Evolutionary conservation across 805 yeast genomes (phyloP), one percentile per base, ranked within the genome.

Genomic region (Tetrapisispora pingtungensis): DNA sequence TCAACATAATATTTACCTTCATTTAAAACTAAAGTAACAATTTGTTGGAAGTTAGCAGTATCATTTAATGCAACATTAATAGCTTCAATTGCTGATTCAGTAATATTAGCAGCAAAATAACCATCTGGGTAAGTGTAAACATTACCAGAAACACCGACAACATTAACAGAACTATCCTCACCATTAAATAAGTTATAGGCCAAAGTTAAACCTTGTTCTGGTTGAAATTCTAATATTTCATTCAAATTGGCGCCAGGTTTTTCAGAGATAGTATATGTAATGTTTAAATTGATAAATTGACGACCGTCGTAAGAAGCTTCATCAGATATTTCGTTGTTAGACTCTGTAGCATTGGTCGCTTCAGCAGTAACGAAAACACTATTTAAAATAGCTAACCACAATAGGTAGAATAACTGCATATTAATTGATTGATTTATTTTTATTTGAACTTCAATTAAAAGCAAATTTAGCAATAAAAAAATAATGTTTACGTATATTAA

Each of bases 101-200:
- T 77, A 58, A 85, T 68, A 60, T 84, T 84, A 51, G 80, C 77
- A 26, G 65, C 57, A 40, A 69, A 52, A 38, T 70, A 72, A 46
- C 79, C 75, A 41, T 73, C 70, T 47, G 65, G 66, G 22, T 84
- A 78, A 47, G 78, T 71, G 45, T 72, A 66, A 62, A 84, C 71
- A 43, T 71, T 56, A 44, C 93, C 93, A 43, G 85, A 82, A 45
- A 81, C 76, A 46, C 87, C 93, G 39, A 78, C 74, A 44, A 84
- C 62, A 18, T 73, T 66, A 35, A 75, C 68, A 5, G 70, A 70
- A 14, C 57, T 62, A 7, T 72, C 74, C 50, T 80, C 84, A 32
- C 70, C 64, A 57, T 81, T 81, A 41, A 60, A 54, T 47, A 81
- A 70, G 7, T 69, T 62, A 59, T 79, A 81, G 18, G 61, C 63